These are phyloP conservation scores for Camellia oleifera DNA, from an alignment of 179 eudicot genomes.

Conservation along the genomic window DNA sequence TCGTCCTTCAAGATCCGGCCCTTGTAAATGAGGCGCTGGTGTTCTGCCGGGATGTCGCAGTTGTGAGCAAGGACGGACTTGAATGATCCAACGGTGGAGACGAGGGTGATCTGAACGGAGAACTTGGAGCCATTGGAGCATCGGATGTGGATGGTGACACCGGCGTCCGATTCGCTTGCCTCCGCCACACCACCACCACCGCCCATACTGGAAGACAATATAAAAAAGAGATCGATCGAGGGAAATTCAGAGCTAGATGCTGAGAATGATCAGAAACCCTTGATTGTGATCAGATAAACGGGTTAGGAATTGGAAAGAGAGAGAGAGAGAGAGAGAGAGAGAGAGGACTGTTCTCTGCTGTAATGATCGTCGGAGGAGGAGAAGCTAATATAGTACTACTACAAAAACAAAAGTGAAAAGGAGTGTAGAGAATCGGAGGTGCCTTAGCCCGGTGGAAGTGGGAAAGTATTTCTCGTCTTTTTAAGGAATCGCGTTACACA, in stretches of 20 bases:
- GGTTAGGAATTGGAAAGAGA: too few species aligned
- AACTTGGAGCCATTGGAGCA: conserved; percentile 77
- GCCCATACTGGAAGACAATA: conserved; percentile 12
- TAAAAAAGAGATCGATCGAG: too few species aligned
- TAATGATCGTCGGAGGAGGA: neutral
- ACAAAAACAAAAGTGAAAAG: neutral
- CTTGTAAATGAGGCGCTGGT: conserved; percentile 46
- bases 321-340: too few species aligned
- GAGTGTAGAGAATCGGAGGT: conserved; percentile 5
- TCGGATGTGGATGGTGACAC: conserved; percentile 55
- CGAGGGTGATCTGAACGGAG: conserved; percentile 49
- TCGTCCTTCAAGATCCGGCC: conserved; percentile 51
- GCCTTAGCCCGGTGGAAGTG: neutral
- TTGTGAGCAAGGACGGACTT: conserved; percentile 55
- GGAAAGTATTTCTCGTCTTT: too few species aligned
- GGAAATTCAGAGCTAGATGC: too few species aligned
- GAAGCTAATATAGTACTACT: neutral
- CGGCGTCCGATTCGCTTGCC: conserved; percentile 28
- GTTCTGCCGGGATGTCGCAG: conserved; percentile 37
- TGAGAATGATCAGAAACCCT: too few species aligned
- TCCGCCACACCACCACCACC: conserved; percentile 38
- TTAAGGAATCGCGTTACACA: too few species aligned
- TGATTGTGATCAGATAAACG: too few species aligned
- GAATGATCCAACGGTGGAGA: conserved; percentile 53
- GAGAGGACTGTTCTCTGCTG: neutral